Base-by-base conservation (phyloP, 139 green algal genomes). In the Mychonastes homosphaera region DNA sequence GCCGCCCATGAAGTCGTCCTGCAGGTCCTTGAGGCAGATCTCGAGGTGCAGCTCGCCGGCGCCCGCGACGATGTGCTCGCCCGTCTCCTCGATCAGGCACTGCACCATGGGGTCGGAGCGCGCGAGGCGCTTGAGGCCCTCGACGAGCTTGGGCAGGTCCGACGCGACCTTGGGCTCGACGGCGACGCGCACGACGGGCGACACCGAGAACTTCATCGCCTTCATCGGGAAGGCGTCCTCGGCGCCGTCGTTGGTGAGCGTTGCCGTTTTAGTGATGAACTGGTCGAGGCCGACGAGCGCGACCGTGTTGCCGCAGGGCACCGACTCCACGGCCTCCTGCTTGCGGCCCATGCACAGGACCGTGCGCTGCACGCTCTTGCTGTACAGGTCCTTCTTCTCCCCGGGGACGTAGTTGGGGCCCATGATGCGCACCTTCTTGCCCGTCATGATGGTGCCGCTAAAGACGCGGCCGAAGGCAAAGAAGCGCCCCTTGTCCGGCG, bases 1-100 rank as follows among this genome's bases (percentile, higher is more conserved):
- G 56, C 92, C 92, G 39, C 91, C 91, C 92, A 98, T 98, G 86
- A 96, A 98, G 76, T 98, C 92, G n/a, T 98, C 87, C 78, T 95
- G 87, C 65, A 98, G 80, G 69, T 98, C 92, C 79, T 96, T 98
- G 51, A 98, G 72, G 89, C 92, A 98, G 67, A 98, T 98, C 87
- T 98, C 91, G 49, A 98, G 71, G 70, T 97, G 90, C 38, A 97
- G 84, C 84, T 97, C 90, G 62, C 90, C 90, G 48, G 8, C 28
- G 46, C 79, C 78, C 54, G 91, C 91, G 53, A 98, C 91, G 65
- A 98, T 98, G 83, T 98, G 91, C 88, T 98, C 91, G 52, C 91
- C 91, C 27, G 91, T 96, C 87, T 98, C 92, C 83, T 98, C 92
- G 69, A 96, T 98, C 50, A 76, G 75, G 73, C 87, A 95, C 76